Evolutionary conservation across 345 rosid genomes (phyloP), one percentile per base, ranked within the genome.

Genomic region (Trapa bicornis): DNA sequence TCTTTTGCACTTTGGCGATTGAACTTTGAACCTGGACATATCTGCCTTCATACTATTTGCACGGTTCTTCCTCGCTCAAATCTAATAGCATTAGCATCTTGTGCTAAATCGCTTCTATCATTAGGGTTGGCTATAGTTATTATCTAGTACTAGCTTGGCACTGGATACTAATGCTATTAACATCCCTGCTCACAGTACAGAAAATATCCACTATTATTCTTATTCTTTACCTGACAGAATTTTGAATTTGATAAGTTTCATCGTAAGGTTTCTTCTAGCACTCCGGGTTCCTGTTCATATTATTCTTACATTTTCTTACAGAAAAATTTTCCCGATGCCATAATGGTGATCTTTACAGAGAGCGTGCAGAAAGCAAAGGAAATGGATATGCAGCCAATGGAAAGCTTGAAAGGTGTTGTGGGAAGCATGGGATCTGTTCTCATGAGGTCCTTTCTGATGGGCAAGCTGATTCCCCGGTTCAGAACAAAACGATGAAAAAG

Each of bases 401-500:
- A 61, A 77, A 67, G 70, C 70, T 75, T 37, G 89, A 77, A 70
- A 68, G 64, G 68, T 70, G 68, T 67, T 79, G 82, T 73, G 74
- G 71, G 63, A 85, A 79, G 72, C 79, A 86, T 77, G 91, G 86
- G 65, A 89, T 95, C 72, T 95, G 94, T 77, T 85, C 99, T 69
- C 96, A 86, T 75, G 96, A 91, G 74, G 88, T 91, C 74, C 96
- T 95, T 66, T 83, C 67, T 61, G 79, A 91, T 48, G 80, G 86
- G 64, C 86, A 76, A 60, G 74, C 72, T 37, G 77, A 75, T 71
- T 72, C 76, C 33, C 70, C 69, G 68, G 48, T n/a, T 66, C 72
- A 56, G 62, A 80, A 73, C 68, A 92, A 72, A 73, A 69, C 91
- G 72, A 87, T 75, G 89, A 79, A 83, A 71, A 95, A 95, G 99